Conservation (phyloP, 2,329 filamentous ascomycete genomes). For the Neurospora crassa region DNA sequence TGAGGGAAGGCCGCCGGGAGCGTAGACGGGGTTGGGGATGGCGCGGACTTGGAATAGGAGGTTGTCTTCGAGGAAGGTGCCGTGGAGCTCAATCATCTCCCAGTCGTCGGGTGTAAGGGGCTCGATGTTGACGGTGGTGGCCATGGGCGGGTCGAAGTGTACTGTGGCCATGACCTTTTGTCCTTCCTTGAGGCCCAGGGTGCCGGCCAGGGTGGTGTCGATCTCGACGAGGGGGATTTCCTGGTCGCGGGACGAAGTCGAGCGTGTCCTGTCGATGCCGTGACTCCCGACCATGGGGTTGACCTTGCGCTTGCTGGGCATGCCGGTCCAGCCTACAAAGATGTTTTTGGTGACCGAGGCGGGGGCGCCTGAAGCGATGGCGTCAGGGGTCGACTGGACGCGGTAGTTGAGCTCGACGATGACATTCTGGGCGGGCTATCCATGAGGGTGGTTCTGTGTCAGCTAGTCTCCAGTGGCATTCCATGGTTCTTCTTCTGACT, state of each 20-base stretch:
- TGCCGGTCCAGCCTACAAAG: conserved; percentile 93
- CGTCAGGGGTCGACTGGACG: conserved; percentile 38
- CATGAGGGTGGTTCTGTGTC: conserved; percentile 3
- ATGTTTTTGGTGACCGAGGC: conserved; percentile 52
- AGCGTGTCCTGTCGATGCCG: conserved; percentile 53
- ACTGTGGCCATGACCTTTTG: conserved; percentile 65
- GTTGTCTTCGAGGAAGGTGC: conserved; percentile 90
- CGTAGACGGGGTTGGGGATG: conserved; percentile 73
- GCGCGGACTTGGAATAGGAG: conserved; percentile 87
- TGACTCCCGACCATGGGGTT: conserved; percentile 66
- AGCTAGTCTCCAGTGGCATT: too few relatives aligned
- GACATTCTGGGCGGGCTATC: conserved; percentile 85
- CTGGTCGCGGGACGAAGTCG: conserved; percentile 49
- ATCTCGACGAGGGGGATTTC: conserved; percentile 74
- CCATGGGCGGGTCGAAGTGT: conserved; percentile 82
- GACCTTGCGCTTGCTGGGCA: conserved; percentile 82
- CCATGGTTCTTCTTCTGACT: too few relatives aligned
- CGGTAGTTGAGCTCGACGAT: conserved; percentile 83
- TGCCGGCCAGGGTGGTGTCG: conserved; percentile 71
- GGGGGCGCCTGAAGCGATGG: conserved; percentile 34
- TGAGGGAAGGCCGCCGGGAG: conserved; percentile 39
- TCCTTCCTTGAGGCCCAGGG: conserved; percentile 69
- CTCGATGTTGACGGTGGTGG: conserved; percentile 94
- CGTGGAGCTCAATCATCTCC: conserved; percentile 98
- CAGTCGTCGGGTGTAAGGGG: conserved; percentile 91